Evolutionary conservation across 2,329 filamentous ascomycete genomes (phyloP).

Genomic region (Zasmidium cellare): DNA sequence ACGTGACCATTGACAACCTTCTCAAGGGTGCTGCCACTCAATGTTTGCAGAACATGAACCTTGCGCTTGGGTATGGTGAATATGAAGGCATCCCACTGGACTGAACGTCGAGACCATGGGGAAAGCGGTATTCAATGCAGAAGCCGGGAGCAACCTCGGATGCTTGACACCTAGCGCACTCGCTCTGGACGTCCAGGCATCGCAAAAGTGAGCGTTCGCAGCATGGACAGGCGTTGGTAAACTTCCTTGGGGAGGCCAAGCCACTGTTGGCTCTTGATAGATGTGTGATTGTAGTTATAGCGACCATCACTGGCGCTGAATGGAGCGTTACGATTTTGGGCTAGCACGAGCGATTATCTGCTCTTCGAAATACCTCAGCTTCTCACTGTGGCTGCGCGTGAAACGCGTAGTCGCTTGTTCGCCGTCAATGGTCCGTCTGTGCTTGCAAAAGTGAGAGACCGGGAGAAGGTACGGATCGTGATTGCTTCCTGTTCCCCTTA

Average conservation of each 20-base stretch:
- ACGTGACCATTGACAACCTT: conserved; percentile 90
- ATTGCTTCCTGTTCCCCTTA: too few relatives aligned
- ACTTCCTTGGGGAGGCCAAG: background rate
- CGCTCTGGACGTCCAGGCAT: background rate
- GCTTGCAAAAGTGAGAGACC: too few relatives aligned
- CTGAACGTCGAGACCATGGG: conserved; percentile 21
- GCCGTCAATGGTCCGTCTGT: too few relatives aligned
- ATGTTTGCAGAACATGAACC: conserved; percentile 93
- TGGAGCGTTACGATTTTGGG: background rate
- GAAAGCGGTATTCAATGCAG: background rate
- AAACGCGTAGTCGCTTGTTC: too few relatives aligned
- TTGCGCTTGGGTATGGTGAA: conserved; percentile 83
- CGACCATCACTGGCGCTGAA: background rate
- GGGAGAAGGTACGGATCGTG: too few relatives aligned
- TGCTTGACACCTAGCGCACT: background rate
- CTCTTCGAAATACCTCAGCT: background rate
- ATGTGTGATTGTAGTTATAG: conserved; percentile 1
- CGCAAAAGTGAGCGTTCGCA: conserved; percentile 4
- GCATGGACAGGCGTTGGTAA: background rate
- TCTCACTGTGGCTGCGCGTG: background rate
- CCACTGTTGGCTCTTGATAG: background rate
- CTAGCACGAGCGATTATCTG: background rate
- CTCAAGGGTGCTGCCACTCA: conserved; percentile 92
- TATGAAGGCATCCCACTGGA: conserved; percentile 79
- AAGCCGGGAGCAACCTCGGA: background rate